Evolutionary conservation across 495 filamentous ascomycete species (phyloP), one percentile per base, ranked within the genome.

Genomic region (Penicillium maclennaniae): DNA sequence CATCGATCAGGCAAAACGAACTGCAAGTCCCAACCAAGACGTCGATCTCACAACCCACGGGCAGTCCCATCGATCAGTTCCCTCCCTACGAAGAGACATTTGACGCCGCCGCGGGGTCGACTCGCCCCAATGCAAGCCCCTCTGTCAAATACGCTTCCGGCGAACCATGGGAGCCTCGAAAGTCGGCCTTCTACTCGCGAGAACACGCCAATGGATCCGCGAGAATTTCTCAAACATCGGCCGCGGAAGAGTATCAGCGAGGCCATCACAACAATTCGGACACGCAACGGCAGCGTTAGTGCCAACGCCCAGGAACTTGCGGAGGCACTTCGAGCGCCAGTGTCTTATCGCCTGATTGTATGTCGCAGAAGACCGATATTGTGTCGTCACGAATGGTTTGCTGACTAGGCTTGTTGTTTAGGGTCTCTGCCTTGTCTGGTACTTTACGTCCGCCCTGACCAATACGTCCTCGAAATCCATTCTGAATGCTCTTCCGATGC

Each of bases 391-490:
- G 23, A 21, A 17, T 2, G 14, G 26, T 26, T 26, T 28, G 56
- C 63, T 66, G 56, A 66, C 8, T 47, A 37, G 25, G 26, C 12
- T 34, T 34, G 45, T 16, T 50, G 19, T 43, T n/a, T 41, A 96
- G 91, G 68, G 78, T 37, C 83, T 96, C 34, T 96, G 91, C 69
- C 63, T 89, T 43, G 73, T 90, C 59, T 97, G 93, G 93, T 99
- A 97, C 70, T 78, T 88, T 69, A 91, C 89, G 27, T 97, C 93
- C 25, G 92, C 93, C 45, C 73, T 97, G 55, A 95, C 93, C 52
- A 99, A 97, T 70, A 96, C 91, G 0, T 97, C 95, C 49, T 97
- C 93, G 36, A 97, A 97, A 73, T 86, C 92, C 9, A 97, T 99
- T 64, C 80, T 99, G 51, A 97, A 91, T 59, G 87, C 91, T 31